These are phyloP conservation scores for Vairimorpha apis DNA, from an alignment of 371 early-diverging fungal species.

Conservation along the genomic window DNA sequence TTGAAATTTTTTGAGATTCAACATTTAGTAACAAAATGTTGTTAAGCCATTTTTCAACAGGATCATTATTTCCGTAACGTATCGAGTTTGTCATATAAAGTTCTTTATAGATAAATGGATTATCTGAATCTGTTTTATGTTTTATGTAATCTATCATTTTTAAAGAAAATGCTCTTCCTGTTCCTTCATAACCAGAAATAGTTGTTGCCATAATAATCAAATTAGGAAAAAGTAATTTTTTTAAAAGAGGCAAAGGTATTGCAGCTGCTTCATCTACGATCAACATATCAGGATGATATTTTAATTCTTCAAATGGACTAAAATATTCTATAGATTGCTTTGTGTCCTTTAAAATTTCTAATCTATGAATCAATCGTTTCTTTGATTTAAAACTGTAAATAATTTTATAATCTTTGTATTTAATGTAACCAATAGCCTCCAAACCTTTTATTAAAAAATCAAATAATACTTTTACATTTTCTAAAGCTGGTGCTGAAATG, in stretches of 20 bases:
- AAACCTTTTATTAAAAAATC: slow-evolving; percentile 90
- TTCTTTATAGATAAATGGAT: slow-evolving; percentile 71
- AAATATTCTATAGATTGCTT: slow-evolving; percentile 56
- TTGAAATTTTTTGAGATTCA: slow-evolving; percentile 63
- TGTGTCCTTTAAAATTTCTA: slow-evolving; percentile 45
- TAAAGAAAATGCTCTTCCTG: slow-evolving; percentile 86
- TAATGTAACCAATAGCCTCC: slow-evolving; percentile 85
- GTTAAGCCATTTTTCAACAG: slow-evolving; percentile 91
- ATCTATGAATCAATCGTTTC: slow-evolving; percentile 52
- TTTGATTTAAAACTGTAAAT: slow-evolving; percentile 43
- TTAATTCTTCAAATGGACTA: slow-evolving; percentile 31
- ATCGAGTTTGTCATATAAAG: slow-evolving; percentile 84
- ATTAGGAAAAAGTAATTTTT: slow-evolving; percentile 79
- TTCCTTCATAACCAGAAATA: slow-evolving; percentile 98
- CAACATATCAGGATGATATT: slow-evolving; percentile 70
- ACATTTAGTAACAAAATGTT: slow-evolving; percentile 82
- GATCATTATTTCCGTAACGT: slow-evolving; percentile 80
- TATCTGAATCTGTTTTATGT: slow-evolving; percentile 67
- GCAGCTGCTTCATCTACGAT: slow-evolving; percentile 99
- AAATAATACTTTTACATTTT: slow-evolving; percentile 91
- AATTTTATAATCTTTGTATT: slow-evolving; percentile 88
- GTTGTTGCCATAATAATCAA: slow-evolving; percentile 95
- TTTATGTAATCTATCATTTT: slow-evolving; percentile 83
- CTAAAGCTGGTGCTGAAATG: slow-evolving; percentile 89
- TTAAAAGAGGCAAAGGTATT: slow-evolving; percentile 84